Conservation (phyloP, 129 eudicot species). For the Pulicaria dysenterica region DNA sequence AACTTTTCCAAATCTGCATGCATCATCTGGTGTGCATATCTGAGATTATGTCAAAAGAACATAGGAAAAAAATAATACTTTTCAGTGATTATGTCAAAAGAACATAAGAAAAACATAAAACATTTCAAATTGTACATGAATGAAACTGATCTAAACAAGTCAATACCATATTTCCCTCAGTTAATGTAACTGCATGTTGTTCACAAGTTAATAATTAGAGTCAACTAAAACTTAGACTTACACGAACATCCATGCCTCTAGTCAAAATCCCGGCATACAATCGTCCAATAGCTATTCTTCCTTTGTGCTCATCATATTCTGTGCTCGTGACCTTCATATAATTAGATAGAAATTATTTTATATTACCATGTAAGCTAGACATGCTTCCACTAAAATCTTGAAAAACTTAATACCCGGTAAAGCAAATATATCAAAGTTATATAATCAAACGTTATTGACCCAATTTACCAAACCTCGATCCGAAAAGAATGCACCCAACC, state of each 20-base stretch:
- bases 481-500: too few species aligned
- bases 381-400: neutral
- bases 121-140: neutral
- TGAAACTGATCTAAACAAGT: neutral
- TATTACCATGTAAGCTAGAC: too few species aligned
- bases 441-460: too few species aligned
- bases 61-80: neutral
- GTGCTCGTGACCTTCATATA: constrained; percentile 72
- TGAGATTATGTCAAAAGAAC: constrained; percentile 23
- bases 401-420: neutral
- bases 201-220: neutral
- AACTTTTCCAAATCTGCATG: constrained; percentile 84
- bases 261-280: constrained; percentile 79
- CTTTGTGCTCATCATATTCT: constrained; percentile 91
- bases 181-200: neutral
- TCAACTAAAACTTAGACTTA: constrained; percentile 35
- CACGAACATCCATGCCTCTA: constrained; percentile 90
- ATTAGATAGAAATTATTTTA: neutral
- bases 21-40: constrained; percentile 85
- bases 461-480: too few species aligned
- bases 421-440: too few species aligned
- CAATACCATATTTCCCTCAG: neutral
- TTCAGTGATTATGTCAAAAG: constrained; percentile 8
- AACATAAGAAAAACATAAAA: neutral
- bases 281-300: constrained; percentile 92